phyloP scores from a whole-genome alignment of 1,284 basidiomycete genomes.

The Microbotryum saponariae region DNA sequence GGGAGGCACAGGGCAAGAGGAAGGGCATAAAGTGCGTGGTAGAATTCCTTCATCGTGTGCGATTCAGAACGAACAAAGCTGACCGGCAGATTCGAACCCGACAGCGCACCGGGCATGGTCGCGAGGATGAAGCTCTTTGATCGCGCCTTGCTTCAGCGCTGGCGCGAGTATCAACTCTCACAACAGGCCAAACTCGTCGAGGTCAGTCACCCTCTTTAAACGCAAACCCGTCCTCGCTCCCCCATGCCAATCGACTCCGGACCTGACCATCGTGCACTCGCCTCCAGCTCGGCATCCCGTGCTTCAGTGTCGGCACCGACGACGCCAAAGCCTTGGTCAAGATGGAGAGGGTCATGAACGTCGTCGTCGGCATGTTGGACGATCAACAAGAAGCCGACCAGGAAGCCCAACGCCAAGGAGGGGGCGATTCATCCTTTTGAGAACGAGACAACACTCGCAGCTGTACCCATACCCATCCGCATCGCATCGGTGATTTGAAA shows the following conservation, averaged over 20 bases:
- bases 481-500: too few species aligned
- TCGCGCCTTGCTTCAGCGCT: constrained; percentile 3
- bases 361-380: constrained; percentile 29
- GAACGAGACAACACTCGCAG: too few species aligned
- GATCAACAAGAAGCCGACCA: constrained; percentile 11
- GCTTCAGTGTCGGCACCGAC: constrained; percentile 14
- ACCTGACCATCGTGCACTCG: too few species aligned
- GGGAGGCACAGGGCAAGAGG: constrained; percentile 3
- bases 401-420: background rate
- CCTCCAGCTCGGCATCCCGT: constrained; percentile 22
- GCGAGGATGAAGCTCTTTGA: constrained; percentile 18
- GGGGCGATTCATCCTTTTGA: too few species aligned
- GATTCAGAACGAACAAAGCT: too few species aligned
- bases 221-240: background rate
- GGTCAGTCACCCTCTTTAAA: background rate
- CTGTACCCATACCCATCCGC: too few species aligned
- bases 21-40: constrained; percentile 2
- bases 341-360: constrained; percentile 21
- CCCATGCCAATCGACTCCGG: too few species aligned
- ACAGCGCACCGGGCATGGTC: background rate
- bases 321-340: constrained; percentile 15
- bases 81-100: too few species aligned
- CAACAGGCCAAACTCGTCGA: constrained; percentile 16
- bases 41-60: too few species aligned
- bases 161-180: constrained; percentile 10